phyloP scores from a whole-genome alignment of 352 stramenopile species.

The Halophytophthora polymorphica region DNA sequence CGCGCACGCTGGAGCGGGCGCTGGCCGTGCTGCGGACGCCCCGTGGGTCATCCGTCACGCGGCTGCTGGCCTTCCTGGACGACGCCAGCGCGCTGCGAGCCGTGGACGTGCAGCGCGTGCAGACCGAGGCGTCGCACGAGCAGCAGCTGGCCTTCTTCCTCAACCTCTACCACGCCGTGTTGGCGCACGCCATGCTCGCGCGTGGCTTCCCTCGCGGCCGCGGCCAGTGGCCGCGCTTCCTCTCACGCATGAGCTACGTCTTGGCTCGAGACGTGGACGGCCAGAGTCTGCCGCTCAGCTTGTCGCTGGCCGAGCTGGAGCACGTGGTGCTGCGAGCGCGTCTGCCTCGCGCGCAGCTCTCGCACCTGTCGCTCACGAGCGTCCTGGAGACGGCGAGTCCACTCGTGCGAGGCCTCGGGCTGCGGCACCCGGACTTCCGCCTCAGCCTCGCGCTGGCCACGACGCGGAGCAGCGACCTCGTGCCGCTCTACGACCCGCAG shows the following conservation, averaged over 20 bases:
- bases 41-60: constrained; percentile 37
- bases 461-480: constrained; percentile 33
- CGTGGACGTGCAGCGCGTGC: constrained; percentile 47
- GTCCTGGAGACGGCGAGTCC: constrained; percentile 19
- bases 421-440: constrained; percentile 76
- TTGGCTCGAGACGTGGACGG: constrained; percentile 28
- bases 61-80: constrained; percentile 69
- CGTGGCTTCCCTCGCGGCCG: constrained; percentile 58
- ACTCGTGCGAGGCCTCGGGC: constrained; percentile 26
- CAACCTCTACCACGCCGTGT: constrained; percentile 76
- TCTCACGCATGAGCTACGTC: constrained; percentile 60
- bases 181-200: constrained; percentile 74
- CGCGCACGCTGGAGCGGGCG: constrained; percentile 27
- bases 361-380: constrained; percentile 33
- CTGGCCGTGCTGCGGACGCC: constrained; percentile 36
- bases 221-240: constrained; percentile 55
- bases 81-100: constrained; percentile 51
- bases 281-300: constrained; percentile 34
- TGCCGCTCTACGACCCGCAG: constrained; percentile 27
- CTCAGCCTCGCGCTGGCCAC: constrained; percentile 67
- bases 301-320: constrained; percentile 81
- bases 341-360: constrained; percentile 43
- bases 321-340: constrained; percentile 64
- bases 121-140: constrained; percentile 49
- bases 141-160: constrained; percentile 72